A percentile compares a stretch with the other conserved stretches of the same genome.
phyloP scores from a whole-genome alignment of 2,329 filamentous ascomycete species.

The Cercospora sp. region DNA sequence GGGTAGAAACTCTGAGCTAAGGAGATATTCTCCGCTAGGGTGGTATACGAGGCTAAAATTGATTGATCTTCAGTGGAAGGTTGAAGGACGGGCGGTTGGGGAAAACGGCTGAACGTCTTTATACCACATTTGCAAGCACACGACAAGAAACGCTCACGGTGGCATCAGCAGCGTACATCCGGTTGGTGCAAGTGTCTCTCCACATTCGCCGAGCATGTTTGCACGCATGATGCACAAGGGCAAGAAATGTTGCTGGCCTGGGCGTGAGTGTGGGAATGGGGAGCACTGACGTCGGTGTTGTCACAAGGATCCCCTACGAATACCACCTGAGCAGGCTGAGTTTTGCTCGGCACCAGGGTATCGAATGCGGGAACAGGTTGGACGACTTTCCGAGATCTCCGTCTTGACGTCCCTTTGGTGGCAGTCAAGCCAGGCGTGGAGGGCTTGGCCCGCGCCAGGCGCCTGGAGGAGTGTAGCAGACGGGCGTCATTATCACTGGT shows the following conservation, averaged over 20 bases:
- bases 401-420: not conserved
- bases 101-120: not conserved
- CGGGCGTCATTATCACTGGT: not conserved
- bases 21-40: not conserved
- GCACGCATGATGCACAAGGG: not conserved
- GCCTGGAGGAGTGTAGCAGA: not conserved
- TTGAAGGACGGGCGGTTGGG: not conserved
- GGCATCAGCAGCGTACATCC: not conserved
- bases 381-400: not conserved
- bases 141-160: not conserved
- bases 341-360: not conserved
- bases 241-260: not conserved
- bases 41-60: not conserved
- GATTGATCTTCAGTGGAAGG: not conserved
- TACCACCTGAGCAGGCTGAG: conserved; percentile 5
- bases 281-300: conserved; percentile 11
- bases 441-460: not conserved
- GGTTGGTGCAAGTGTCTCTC: not conserved
- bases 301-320: conserved; percentile 10
- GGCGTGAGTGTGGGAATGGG: not conserved
- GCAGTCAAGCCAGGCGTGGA: not conserved
- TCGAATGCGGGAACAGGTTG: conserved; percentile 1
- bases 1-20: not conserved
- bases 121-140: not conserved
- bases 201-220: not conserved